Percentiles rank a stretch among this genome's conserved stretches.
Evolutionary conservation across 768 basidiomycete genomes (phyloP).

Genomic region (Termitomyces sp.): DNA sequence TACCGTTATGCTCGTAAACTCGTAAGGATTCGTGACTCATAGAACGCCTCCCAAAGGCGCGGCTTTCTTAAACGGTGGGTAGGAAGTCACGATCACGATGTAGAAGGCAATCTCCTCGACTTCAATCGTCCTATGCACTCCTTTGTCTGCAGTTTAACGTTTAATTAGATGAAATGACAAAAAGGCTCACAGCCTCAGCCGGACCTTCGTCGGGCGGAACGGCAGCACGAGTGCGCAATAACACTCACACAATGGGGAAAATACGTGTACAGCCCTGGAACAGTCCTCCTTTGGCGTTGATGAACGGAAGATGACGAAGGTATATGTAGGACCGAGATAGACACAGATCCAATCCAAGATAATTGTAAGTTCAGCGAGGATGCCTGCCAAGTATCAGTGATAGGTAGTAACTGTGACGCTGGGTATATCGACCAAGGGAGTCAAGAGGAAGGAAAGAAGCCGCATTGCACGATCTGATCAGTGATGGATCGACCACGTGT

Average conservation of each 20-base stretch:
- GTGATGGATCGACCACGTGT: constrained; percentile 3
- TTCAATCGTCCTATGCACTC: neutral
- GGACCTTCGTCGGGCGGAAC: neutral
- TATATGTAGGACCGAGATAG: neutral
- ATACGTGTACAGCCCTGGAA: neutral
- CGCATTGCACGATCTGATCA: neutral
- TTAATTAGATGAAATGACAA: neutral
- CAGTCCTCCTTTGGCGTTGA: neutral
- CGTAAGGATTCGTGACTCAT: neutral
- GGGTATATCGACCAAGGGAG: neutral
- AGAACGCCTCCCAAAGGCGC: neutral
- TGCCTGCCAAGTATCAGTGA: neutral
- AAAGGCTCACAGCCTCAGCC: neutral
- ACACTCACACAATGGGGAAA: constrained; percentile 1
- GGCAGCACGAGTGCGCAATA: neutral
- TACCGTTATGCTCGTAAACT: neutral
- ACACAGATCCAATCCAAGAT: neutral
- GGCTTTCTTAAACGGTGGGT: neutral
- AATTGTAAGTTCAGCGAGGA: neutral
- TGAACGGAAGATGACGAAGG: neutral
- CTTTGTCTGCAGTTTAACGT: neutral
- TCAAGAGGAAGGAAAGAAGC: neutral
- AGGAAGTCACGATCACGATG: neutral
- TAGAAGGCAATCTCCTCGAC: neutral
- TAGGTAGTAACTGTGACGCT: neutral